These are phyloP conservation scores for Aspergillus novoparasiticus DNA, from an alignment of 2,329 filamentous ascomycete genomes.

Conservation along the genomic window DNA sequence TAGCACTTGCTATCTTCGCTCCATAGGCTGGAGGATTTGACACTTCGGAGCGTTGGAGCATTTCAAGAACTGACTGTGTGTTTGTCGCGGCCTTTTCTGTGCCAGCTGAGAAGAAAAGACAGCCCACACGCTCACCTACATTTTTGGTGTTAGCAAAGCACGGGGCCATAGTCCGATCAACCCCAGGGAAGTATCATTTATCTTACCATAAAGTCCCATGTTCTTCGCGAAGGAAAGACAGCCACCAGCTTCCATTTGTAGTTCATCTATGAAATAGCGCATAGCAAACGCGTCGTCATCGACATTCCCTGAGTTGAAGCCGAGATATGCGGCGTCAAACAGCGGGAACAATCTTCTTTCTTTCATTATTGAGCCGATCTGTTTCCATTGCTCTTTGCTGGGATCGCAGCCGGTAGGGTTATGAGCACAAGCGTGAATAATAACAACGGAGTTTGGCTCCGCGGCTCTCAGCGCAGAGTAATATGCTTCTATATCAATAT, in stretches of 20 bases:
- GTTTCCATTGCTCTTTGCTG: conserved; percentile 85
- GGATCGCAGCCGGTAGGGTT: conserved; percentile 96
- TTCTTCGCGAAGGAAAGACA: conserved; percentile 63
- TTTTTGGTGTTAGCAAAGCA: not conserved
- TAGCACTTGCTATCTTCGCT: conserved; percentile 76
- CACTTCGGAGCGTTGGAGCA: conserved; percentile 67
- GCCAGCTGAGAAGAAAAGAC: conserved; percentile 4
- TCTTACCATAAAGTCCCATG: conserved; percentile 34
- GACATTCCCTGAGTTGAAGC: conserved; percentile 30
- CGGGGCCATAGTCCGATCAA: no score
- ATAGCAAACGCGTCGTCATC: conserved; percentile 32
- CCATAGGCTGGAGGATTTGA: conserved; percentile 93
- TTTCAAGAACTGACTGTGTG: conserved; percentile 16
- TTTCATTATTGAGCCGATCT: conserved; percentile 75
- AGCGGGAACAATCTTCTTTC: conserved; percentile 85
- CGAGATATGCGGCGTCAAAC: conserved; percentile 33
- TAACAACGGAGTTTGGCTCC: conserved; percentile 75
- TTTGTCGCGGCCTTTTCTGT: conserved; percentile 9
- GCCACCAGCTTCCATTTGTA: conserved; percentile 69
- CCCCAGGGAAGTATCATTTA: not conserved
- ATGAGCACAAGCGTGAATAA: conserved; percentile 92
- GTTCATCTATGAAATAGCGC: conserved; percentile 51
- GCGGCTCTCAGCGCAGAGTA: conserved; percentile 47
- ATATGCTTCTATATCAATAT: conserved; percentile 26
- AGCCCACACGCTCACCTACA: conserved; percentile 19